These are phyloP conservation scores for Plantago ovata DNA, from an alignment of 257 asterid species.

Conservation along the genomic window DNA sequence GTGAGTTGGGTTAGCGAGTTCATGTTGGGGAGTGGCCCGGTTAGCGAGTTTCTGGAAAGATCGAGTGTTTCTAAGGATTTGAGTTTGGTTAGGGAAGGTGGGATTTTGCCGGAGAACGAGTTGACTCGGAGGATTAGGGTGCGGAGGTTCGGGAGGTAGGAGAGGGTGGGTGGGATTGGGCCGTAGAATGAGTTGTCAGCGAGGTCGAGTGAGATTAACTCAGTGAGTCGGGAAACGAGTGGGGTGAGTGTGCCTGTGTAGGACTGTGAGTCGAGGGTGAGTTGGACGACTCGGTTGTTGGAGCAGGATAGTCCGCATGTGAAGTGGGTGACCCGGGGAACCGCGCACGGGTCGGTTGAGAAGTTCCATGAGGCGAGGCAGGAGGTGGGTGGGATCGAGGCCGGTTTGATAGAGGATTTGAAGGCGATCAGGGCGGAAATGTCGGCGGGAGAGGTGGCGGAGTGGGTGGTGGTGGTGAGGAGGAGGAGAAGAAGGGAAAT, in stretches of 20 bases:
- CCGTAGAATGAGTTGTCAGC: constrained; percentile 66
- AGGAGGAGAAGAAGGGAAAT: constrained; percentile 21
- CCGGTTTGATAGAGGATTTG: constrained; percentile 53
- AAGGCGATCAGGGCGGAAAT: constrained; percentile 64
- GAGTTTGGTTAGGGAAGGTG: constrained; percentile 48
- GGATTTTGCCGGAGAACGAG: constrained; percentile 68
- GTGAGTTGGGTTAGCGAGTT: constrained; percentile 37
- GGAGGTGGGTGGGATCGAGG: constrained; percentile 63
- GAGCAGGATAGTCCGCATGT: constrained; percentile 76
- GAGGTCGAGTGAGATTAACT: constrained; percentile 66
- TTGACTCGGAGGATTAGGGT: constrained; percentile 62
- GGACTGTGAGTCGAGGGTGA: constrained; percentile 86
- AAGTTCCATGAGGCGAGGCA: constrained; percentile 93
- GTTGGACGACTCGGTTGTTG: constrained; percentile 59
- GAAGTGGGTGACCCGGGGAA: constrained; percentile 67
- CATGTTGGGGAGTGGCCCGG: constrained; percentile 50
- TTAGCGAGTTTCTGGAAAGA: constrained; percentile 54
- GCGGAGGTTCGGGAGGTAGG: constrained; percentile 41
- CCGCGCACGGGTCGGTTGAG: constrained; percentile 78
- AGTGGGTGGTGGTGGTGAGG: constrained; percentile 17
- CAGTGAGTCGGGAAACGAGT: constrained; percentile 56
- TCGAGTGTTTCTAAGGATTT: constrained; percentile 52
- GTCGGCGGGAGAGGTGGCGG: constrained; percentile 51
- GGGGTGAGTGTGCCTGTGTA: constrained; percentile 70
- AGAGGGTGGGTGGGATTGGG: constrained; percentile 50